These are phyloP conservation scores for Chaetomiaceae sp. DNA, from an alignment of 2,329 filamentous ascomycete genomes.

Conservation along the genomic window DNA sequence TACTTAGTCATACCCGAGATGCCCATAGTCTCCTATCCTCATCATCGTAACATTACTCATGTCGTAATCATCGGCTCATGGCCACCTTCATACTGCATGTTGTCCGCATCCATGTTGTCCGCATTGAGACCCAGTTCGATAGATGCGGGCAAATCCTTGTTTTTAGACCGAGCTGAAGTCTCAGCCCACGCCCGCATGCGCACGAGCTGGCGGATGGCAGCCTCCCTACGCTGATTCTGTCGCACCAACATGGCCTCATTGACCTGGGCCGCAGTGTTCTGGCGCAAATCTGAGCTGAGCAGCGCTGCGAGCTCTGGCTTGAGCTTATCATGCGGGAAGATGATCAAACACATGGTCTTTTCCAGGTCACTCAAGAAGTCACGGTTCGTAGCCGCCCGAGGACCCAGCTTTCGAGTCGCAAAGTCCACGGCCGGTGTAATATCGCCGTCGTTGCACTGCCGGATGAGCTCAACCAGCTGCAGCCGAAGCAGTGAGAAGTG, in stretches of 20 bases:
- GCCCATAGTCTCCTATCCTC: conserved; percentile 10
- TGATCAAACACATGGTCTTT: conserved; percentile 84
- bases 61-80: conserved; percentile 52
- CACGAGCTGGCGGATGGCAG: conserved; percentile 76
- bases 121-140: conserved; percentile 39
- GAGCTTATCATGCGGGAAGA: conserved; percentile 79
- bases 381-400: conserved; percentile 74
- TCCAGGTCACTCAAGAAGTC: conserved; percentile 85
- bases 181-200: conserved; percentile 85
- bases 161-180: conserved; percentile 47
- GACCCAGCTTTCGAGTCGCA: conserved; percentile 80
- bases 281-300: conserved; percentile 72
- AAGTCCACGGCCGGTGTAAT: conserved; percentile 79
- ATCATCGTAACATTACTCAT: conserved; percentile 32
- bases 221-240: conserved; percentile 69
- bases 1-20: not conserved
- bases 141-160: conserved; percentile 38
- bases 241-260: conserved; percentile 81
- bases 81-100: conserved; percentile 38
- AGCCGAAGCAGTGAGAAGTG: conserved; percentile 88
- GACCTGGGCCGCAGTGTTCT: conserved; percentile 79
- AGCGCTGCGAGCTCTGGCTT: conserved; percentile 71
- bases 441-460: conserved; percentile 68
- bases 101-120: conserved; percentile 37
- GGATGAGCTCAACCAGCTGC: conserved; percentile 91